Base-by-base conservation (phyloP, 345 rosid species). In the Gossypium raimondii region DNA sequence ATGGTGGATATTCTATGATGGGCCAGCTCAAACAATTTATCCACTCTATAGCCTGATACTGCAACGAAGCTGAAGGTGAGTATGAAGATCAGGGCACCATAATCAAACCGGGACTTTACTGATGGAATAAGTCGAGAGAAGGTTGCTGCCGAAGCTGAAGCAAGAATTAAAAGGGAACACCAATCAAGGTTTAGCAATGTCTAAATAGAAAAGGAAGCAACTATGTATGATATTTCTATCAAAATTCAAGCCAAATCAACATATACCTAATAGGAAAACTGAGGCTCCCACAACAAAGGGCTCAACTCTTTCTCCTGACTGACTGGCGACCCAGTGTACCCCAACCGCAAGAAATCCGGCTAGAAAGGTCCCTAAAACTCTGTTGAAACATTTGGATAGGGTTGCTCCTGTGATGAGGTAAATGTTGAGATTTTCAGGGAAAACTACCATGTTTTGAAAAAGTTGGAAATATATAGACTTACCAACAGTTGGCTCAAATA, bases 31-130 rank as follows among this genome's bases (percentile, higher is more conserved):
- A 87, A 56, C 55, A 93, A 72, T 67, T 82, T 78, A 14, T 90
- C 90, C 56, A 86, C 89, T 7, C 90, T 77, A 50, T 90, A 90
- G 2, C 97, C 90, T 0, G 94, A 88, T 34, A 90, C 86, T 17
- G 91, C 83, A 14, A 89, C 87, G 7, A 90, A 81, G 78, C 92
- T 90, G 79, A 89, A 93, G 53, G 97, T 92, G 55, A 92, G 88
- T 73, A 92, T 87, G 78, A 90, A 92, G 81, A 92, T 90, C 84
- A 83, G 12, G 27, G 88, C 87, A 45, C 94, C 98, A 10, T 90
- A 90, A 67, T 93, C 98, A 70, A 88, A 93, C 51, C 84, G 79
- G 12, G 90, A 85, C 83, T 88, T 90, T 11, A 84, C 78, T 0
- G 89, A 75, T 10, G 97, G 97, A 9, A 90, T 84, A 77, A 92